A percentile compares a stretch with the other conserved stretches of the same genome.
Conservation (phyloP, 805 yeast species). For the Suhomyces faveliae region DNA sequence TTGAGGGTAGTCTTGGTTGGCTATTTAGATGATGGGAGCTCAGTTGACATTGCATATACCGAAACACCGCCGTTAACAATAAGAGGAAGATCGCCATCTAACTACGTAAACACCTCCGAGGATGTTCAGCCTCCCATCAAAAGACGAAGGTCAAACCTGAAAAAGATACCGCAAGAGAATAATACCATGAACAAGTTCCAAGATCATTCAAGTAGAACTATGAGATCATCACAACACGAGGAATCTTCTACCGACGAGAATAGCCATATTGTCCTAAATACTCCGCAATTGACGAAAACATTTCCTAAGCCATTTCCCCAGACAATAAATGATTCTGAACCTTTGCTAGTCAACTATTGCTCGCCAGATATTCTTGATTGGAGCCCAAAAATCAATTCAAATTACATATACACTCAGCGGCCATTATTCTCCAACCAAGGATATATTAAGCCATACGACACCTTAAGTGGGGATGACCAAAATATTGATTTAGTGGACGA, state of each 20-base stretch:
- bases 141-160: neutral
- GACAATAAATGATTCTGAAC: neutral
- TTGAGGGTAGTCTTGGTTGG: slow-evolving; percentile 19
- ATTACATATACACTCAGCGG: neutral
- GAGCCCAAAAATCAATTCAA: neutral
- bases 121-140: neutral
- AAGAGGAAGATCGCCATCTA: slow-evolving; percentile 66
- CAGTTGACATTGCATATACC: slow-evolving; percentile 17
- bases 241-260: neutral
- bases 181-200: neutral
- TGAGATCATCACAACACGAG: neutral
- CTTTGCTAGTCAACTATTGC: neutral
- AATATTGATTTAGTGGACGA: neutral
- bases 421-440: neutral
- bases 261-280: neutral
- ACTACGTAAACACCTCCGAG: slow-evolving; percentile 30
- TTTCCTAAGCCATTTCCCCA: neutral
- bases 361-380: neutral
- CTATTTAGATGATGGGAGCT: slow-evolving; percentile 8
- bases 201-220: neutral
- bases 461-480: neutral
- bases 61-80: slow-evolving; percentile 61
- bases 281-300: neutral
- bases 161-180: neutral
- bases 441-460: neutral